Evolutionary conservation across 352 stramenopile species (phyloP).

Genomic region (Globisporangium barbulae): DNA sequence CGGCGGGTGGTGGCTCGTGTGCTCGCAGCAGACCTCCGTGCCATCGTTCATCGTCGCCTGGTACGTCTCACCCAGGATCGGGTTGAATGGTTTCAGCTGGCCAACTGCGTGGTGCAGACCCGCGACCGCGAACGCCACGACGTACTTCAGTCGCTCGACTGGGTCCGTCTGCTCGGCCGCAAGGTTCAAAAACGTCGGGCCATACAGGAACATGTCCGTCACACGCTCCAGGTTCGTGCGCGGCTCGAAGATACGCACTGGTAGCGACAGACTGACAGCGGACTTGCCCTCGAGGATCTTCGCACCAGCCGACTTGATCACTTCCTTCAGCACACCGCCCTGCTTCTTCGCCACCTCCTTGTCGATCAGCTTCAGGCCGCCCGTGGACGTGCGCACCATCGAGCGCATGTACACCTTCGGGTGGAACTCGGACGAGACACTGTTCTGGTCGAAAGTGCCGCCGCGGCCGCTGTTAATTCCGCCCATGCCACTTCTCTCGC

Average conservation of each 20-base stretch:
- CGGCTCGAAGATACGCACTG: slow-evolving; percentile 84
- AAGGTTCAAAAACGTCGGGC: slow-evolving; percentile 66
- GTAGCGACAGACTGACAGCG: slow-evolving; percentile 78
- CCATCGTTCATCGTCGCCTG: slow-evolving; percentile 73
- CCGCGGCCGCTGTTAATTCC: slow-evolving; percentile 20
- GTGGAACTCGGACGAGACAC: slow-evolving; percentile 42
- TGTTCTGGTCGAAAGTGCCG: slow-evolving; percentile 25
- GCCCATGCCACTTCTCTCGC: slow-evolving; percentile 27
- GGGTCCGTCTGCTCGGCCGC: slow-evolving; percentile 58
- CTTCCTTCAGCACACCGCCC: slow-evolving; percentile 78
- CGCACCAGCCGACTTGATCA: slow-evolving; percentile 72
- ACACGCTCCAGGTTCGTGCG: slow-evolving; percentile 79
- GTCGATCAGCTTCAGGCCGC: slow-evolving; percentile 77
- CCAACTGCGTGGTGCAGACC: slow-evolving; percentile 78
- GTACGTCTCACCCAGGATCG: slow-evolving; percentile 80
- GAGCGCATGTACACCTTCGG: slow-evolving; percentile 77
- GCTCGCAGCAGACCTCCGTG: slow-evolving; percentile 76
- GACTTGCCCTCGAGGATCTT: slow-evolving; percentile 72
- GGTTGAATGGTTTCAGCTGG: slow-evolving; percentile 85
- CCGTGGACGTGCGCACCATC: slow-evolving; percentile 71
- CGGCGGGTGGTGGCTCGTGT: slow-evolving; percentile 83
- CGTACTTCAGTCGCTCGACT: slow-evolving; percentile 78
- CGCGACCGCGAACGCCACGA: slow-evolving; percentile 74
- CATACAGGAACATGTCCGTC: slow-evolving; percentile 79
- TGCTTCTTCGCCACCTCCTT: slow-evolving; percentile 87